Evolutionary conservation across 768 basidiomycete species (phyloP), one percentile per base, ranked within the genome.

Genomic region (Leucosporidium yakuticum): DNA sequence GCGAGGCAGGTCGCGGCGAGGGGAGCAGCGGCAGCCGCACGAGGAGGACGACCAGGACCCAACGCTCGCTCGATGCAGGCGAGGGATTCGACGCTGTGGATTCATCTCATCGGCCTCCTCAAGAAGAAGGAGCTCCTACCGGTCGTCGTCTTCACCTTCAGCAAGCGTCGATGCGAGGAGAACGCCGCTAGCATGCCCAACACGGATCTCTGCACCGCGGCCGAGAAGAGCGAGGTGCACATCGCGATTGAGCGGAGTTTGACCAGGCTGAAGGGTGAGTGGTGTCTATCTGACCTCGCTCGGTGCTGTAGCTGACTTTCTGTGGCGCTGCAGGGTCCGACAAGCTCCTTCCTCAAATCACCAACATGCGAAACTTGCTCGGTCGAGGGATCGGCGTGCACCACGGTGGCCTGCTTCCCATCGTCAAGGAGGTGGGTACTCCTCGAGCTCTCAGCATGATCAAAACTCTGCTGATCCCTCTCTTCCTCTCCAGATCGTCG

Each of bases 211-310:
- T 93, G 89, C 75, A 86, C 85, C 11, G 85, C 91, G 1, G 86
- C 87, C 58, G 96, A 99, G 80, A 97, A 93, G 83, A 97, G 94
- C 74, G 92, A 97, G 79, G 88, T 98, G 15, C 96, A 99, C 78
- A 85, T 98, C 61, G 88, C 88, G 3, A 86, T 97, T 65, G 96
- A 97, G 78, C 88, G 90, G 77, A 95, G 95, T 2, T 78, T 99
- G 48, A 88, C 88, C 49, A 82, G 96, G 39, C 81, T 99, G 64
- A 95, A 96, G 82, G 93, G 96, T 90, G 53, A 62, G 79, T 74
- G 14, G 19, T 7, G 21, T 20, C 25, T 27, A 25, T 47, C 23
- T 51, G 27, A 20, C 27, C 17, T 14, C 36, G 25, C 3, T 7
- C 11, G 25, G 4, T 50, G 19, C 4, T 54, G 44, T 20, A 32